Base-by-base conservation (phyloP, 2,329 filamentous ascomycete species). In the Dothidotthia symphoricarpi region DNA sequence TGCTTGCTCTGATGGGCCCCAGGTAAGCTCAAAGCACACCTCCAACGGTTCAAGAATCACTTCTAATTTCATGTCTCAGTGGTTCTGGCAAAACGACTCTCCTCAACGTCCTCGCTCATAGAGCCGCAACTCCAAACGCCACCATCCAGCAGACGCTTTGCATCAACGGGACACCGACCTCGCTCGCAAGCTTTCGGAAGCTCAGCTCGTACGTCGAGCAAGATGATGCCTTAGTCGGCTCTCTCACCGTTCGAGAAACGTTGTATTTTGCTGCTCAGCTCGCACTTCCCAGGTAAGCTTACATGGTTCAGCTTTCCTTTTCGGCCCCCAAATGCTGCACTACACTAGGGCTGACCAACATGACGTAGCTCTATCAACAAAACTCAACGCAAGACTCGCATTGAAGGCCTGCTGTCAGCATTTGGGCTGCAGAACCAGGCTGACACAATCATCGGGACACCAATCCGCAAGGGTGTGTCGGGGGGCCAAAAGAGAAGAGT, bases 401-500 rank as follows among this genome's bases (percentile, higher is more conserved):
- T 90, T 38, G 72, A 83, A 38, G 75, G 75, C 2, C 75, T 94
- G 1, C 70, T 94, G 9, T 72, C 75, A 4, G 77, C 85, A 0
- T 91, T 95, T 47, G 88, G 88, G 10, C 77, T 95, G 2, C 73
- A 76, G 16, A 73, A 75, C 2, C 86, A 90, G 58, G 75, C 81
- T 2, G 71, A 86, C 45, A 83, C 82, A 3, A 68, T 94, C 29
- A 82, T 94, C 47, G 88, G 88, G 25, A 94, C 88, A 1, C 85
- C 87, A 0, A 84, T 93, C 46, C 78, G 81, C 9, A 93, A 90
- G 66, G 88, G 88, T 11, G 81, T 95, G 41, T 88, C 83, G 46
- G 88, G 88, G 32, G 88, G 88, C 1, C 88, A 95, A 70, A 94
- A 93, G 72, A 77, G 86, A 26, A 76, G 88, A 34, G 75, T 91